Evolutionary conservation across 2,329 filamentous ascomycete species (phyloP).

Genomic region (Ophiosphaerella korrae): DNA sequence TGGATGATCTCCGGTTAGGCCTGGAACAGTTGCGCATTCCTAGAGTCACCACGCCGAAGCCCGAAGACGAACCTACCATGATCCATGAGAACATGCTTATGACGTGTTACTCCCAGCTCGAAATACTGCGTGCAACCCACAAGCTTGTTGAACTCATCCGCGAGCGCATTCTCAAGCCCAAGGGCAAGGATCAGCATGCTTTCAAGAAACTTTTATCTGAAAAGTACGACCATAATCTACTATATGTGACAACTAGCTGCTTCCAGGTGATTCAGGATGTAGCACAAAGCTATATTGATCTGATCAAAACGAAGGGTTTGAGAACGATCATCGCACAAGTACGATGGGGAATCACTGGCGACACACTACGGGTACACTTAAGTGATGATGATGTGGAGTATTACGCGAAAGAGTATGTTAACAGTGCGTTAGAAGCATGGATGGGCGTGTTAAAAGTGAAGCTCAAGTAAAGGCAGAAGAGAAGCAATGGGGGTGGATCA

Average conservation of each 20-base stretch:
- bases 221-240: slow-evolving; percentile 16
- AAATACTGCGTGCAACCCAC: slow-evolving; percentile 21
- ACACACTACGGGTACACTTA: slow-evolving; percentile 23
- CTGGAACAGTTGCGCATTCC: slow-evolving; percentile 17
- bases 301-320: slow-evolving; percentile 26
- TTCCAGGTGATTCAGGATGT: slow-evolving; percentile 20
- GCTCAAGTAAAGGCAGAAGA: slow-evolving; percentile 26
- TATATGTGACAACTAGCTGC: slow-evolving; percentile 12
- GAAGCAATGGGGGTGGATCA: too few species aligned
- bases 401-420: slow-evolving; percentile 38
- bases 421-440: slow-evolving; percentile 39
- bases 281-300: slow-evolving; percentile 21
- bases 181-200: slow-evolving; percentile 17
- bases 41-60: slow-evolving; percentile 5
- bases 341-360: slow-evolving; percentile 29
- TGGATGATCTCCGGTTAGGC: slow-evolving; percentile 13
- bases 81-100: slow-evolving; percentile 32
- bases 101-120: slow-evolving; percentile 29
- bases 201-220: slow-evolving; percentile 21
- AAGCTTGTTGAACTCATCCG: slow-evolving; percentile 19
- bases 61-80: slow-evolving; percentile 21
- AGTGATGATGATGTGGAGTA: slow-evolving; percentile 25
- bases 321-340: slow-evolving; percentile 29
- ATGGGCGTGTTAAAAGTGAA: slow-evolving; percentile 40
- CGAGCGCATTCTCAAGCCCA: slow-evolving; percentile 21